Evolutionary conservation across 371 early-diverging fungal species (phyloP).

Genomic region (Homolaphlyctis polyrhiza): DNA sequence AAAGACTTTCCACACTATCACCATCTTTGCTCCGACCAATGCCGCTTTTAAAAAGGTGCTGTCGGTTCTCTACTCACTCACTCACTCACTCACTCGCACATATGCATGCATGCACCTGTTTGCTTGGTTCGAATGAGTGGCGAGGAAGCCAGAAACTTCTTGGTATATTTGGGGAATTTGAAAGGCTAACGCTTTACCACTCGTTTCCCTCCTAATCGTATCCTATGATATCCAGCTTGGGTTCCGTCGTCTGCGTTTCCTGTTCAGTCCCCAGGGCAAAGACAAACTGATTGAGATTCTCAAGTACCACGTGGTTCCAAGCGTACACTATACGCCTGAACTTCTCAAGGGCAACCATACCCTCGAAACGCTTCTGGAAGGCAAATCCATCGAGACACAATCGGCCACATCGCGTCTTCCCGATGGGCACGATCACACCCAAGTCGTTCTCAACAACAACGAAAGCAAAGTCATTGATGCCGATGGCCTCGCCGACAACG

Average conservation of each 20-base stretch:
- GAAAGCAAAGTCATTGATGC: constrained; percentile 10
- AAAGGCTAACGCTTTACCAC: background rate
- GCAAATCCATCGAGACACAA: constrained; percentile 8
- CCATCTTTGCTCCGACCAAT: constrained; percentile 13
- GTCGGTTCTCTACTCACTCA: background rate
- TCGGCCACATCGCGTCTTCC: constrained; percentile 7
- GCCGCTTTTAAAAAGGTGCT: constrained; percentile 12
- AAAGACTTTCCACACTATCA: constrained; percentile 2
- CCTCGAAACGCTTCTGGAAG: constrained; percentile 3
- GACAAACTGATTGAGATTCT: constrained; percentile 3
- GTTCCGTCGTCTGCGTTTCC: constrained; percentile 1
- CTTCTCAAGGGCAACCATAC: constrained; percentile 3
- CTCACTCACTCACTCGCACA: no score
- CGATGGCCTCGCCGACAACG: constrained; percentile 22
- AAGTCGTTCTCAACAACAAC: constrained; percentile 9
- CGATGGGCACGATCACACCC: constrained; percentile 1
- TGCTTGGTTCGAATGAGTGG: no score
- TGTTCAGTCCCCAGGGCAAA: constrained; percentile 8
- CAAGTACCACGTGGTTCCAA: constrained; percentile 10
- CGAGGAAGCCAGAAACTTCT: no score
- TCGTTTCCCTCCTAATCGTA: background rate
- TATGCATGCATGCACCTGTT: no score
- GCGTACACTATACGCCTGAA: constrained; percentile 19
- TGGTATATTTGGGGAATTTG: no score
- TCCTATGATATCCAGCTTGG: constrained; percentile 15